Percentiles rank a stretch among this genome's conserved stretches.
phyloP scores from a whole-genome alignment of 768 basidiomycete genomes.

The Hortiboletus flavorubellus region DNA sequence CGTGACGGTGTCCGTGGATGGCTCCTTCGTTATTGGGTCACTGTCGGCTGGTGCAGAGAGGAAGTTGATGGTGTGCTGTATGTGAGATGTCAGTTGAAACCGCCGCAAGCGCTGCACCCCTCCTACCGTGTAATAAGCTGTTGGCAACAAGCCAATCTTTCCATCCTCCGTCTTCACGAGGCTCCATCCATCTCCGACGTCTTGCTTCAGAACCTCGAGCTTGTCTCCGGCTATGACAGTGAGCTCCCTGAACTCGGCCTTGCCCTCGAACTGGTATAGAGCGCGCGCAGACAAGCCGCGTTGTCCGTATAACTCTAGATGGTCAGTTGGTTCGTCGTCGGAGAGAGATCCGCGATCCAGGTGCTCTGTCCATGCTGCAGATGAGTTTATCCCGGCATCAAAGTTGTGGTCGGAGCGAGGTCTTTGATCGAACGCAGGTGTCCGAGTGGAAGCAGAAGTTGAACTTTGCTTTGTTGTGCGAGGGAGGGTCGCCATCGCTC shows the following conservation, averaged over 20 bases:
- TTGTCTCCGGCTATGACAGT: slow-evolving; percentile 65
- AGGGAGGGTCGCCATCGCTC: slow-evolving; percentile 38
- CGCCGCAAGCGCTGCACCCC: background rate
- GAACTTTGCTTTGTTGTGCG: slow-evolving; percentile 28
- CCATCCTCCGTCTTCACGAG: slow-evolving; percentile 56
- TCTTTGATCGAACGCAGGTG: slow-evolving; percentile 26
- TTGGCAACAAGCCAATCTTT: slow-evolving; percentile 67
- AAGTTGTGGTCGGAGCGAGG: slow-evolving; percentile 42
- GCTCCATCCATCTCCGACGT: slow-evolving; percentile 80
- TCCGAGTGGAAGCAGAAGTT: slow-evolving; percentile 4
- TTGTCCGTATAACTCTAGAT: slow-evolving; percentile 31
- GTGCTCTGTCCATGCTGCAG: slow-evolving; percentile 72
- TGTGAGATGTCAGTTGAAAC: background rate
- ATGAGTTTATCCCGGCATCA: slow-evolving; percentile 76
- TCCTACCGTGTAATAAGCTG: slow-evolving; percentile 69
- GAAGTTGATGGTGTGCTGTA: slow-evolving; percentile 67
- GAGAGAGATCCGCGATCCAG: slow-evolving; percentile 47
- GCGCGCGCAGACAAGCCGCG: slow-evolving; percentile 57
- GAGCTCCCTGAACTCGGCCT: slow-evolving; percentile 71
- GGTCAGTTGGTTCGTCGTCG: slow-evolving; percentile 46
- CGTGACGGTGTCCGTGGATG: slow-evolving; percentile 47
- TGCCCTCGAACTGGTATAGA: slow-evolving; percentile 72
- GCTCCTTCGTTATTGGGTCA: slow-evolving; percentile 25
- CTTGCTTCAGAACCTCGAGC: slow-evolving; percentile 67
- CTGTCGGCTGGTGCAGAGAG: slow-evolving; percentile 43